Percentiles rank a stretch among this genome's conserved stretches.
Conservation (phyloP, 2,329 filamentous ascomycete species). For the Gyromitra esculenta region DNA sequence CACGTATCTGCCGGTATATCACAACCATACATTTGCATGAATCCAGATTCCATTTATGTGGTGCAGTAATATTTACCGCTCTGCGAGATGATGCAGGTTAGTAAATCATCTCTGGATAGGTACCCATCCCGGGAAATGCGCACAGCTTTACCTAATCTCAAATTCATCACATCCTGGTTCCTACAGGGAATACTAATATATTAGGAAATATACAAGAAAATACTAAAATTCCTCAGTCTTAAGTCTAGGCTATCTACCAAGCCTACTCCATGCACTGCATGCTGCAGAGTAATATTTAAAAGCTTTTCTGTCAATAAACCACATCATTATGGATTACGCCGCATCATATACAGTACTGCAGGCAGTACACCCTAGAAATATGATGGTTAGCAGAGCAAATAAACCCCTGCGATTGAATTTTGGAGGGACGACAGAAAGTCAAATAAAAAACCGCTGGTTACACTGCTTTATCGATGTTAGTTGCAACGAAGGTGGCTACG, state of each 20-base stretch:
- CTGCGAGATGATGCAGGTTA: slow-evolving; percentile 18
- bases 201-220: slow-evolving; percentile 12
- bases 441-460: slow-evolving; percentile 5
- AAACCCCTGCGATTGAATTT: slow-evolving; percentile 3
- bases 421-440: background rate
- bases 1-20: background rate
- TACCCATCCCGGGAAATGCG: slow-evolving; percentile 13
- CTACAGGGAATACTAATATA: slow-evolving; percentile 1
- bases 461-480: slow-evolving; percentile 9
- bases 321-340: too few relatives aligned
- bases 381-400: slow-evolving; percentile 3
- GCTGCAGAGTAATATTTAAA: too few relatives aligned
- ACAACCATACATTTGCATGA: background rate
- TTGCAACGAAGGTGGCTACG: background rate
- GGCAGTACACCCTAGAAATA: background rate
- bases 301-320: background rate
- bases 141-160: background rate
- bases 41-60: slow-evolving; percentile 3
- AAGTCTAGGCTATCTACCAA: background rate
- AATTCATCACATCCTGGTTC: background rate
- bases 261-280: too few relatives aligned
- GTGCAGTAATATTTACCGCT: background rate
- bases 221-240: background rate
- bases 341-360: background rate
- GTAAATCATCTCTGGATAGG: slow-evolving; percentile 17